Conservation (phyloP, 2,329 filamentous ascomycete genomes). For the Xylogone sp. region DNA sequence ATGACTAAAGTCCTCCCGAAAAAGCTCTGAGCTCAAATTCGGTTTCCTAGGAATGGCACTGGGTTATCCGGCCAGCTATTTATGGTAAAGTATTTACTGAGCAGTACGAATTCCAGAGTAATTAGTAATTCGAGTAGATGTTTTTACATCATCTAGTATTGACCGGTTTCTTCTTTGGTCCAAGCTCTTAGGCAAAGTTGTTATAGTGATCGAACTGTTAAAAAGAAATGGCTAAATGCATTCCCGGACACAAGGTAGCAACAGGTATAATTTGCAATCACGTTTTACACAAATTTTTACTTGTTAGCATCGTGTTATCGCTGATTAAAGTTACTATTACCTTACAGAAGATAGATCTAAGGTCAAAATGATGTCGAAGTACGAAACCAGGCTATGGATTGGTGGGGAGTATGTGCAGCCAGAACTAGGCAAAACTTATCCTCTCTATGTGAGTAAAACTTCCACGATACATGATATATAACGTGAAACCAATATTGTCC, state of each 20-base stretch:
- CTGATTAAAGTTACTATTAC: neutral
- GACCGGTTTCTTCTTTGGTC: neutral
- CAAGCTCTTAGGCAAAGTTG: neutral
- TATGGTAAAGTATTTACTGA: neutral
- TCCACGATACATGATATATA: neutral
- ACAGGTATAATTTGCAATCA: neutral
- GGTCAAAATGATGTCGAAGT: neutral
- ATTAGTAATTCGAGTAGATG: neutral
- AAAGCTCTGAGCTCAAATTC: neutral
- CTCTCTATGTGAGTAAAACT: neutral
- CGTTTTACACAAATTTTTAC: neutral
- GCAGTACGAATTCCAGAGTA: neutral
- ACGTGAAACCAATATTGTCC: neutral
- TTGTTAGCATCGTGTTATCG: neutral
- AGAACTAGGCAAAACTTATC: conserved; percentile 52
- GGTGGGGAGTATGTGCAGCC: conserved; percentile 43
- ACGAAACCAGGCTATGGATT: conserved; percentile 8
- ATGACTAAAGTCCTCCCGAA: neutral
- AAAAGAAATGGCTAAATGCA: neutral
- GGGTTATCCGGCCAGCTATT: neutral
- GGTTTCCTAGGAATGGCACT: neutral
- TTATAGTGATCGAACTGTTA: neutral
- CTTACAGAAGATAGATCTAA: neutral
- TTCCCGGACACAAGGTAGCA: neutral
- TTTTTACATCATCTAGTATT: neutral